These are phyloP conservation scores for Aureobasidium musti DNA, from an alignment of 2,329 filamentous ascomycete species.

Conservation along the genomic window DNA sequence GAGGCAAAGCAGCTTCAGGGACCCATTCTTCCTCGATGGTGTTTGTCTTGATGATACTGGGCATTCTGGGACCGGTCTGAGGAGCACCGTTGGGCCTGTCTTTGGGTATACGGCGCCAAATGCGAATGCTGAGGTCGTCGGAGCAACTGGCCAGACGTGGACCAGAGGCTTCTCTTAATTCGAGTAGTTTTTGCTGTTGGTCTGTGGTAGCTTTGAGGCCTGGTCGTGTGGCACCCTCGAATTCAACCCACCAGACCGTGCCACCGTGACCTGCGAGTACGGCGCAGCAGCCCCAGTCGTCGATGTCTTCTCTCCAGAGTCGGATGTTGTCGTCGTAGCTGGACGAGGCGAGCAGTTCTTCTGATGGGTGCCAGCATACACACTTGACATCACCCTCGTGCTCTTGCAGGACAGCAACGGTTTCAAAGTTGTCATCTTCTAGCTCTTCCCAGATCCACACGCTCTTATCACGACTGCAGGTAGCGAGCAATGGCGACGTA, in stretches of 20 bases:
- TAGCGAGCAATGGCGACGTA: conserved; percentile 77
- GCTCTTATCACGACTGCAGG: conserved; percentile 87
- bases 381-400: conserved; percentile 95
- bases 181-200: conserved; percentile 42
- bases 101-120: conserved; percentile 71
- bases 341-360: conserved; percentile 78
- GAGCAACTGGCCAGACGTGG: conserved; percentile 77
- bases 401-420: conserved; percentile 89
- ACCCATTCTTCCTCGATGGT: conserved; percentile 79
- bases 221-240: conserved; percentile 52
- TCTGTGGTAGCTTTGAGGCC: conserved; percentile 37
- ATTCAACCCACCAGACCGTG: conserved; percentile 87
- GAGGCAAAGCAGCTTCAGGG: conserved; percentile 73
- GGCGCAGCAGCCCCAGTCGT: conserved; percentile 91
- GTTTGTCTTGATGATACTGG: conserved; percentile 81
- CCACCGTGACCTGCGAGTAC: conserved; percentile 76
- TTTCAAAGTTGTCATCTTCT: conserved; percentile 94
- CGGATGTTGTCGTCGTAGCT: conserved; percentile 93
- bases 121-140: conserved; percentile 74
- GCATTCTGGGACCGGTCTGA: conserved; percentile 61
- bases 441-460: conserved; percentile 99
- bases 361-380: conserved; percentile 84
- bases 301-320: conserved; percentile 84
- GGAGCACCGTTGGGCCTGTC: conserved; percentile 50
- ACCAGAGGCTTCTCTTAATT: conserved; percentile 46